phyloP scores from a whole-genome alignment of 2,329 filamentous ascomycete genomes.

The Talaromyces sp. region DNA sequence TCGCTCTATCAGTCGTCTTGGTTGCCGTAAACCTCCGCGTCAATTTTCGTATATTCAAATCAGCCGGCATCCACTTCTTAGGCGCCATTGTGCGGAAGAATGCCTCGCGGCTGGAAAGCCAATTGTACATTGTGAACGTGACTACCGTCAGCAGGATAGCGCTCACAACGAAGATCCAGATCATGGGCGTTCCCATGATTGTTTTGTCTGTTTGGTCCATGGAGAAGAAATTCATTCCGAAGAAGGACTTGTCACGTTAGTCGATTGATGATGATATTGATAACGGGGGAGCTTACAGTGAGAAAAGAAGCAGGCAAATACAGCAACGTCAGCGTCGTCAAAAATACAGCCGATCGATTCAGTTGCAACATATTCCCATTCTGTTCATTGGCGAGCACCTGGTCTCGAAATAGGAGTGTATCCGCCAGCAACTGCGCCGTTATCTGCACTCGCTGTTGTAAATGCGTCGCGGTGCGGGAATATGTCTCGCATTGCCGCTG shows the following conservation, averaged over 20 bases:
- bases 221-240: conserved; percentile 44
- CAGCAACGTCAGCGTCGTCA: conserved; percentile 15
- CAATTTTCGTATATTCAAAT: conserved; percentile 11
- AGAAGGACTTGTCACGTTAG: conserved; percentile 31
- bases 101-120: conserved; percentile 22
- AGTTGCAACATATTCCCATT: conserved; percentile 26
- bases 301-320: conserved; percentile 17
- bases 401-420: conserved; percentile 25
- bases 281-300: conserved; percentile 9
- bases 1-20: conserved; percentile 4
- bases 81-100: conserved; percentile 25
- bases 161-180: conserved; percentile 40
- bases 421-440: conserved; percentile 24
- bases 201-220: conserved; percentile 29
- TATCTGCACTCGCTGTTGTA: conserved; percentile 23
- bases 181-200: conserved; percentile 33
- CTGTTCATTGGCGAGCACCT: conserved; percentile 22
- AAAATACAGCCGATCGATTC: conserved; percentile 25
- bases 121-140: conserved; percentile 28
- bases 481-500: conserved; percentile 19
- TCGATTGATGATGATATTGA: neutral
- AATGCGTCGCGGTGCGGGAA: conserved; percentile 21
- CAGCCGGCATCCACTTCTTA: conserved; percentile 6
- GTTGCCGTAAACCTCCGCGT: conserved; percentile 5
- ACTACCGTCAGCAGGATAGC: conserved; percentile 30